Evolutionary conservation across 169 alveolate genomes (phyloP).

Genomic region (Plasmodium yoelii): DNA sequence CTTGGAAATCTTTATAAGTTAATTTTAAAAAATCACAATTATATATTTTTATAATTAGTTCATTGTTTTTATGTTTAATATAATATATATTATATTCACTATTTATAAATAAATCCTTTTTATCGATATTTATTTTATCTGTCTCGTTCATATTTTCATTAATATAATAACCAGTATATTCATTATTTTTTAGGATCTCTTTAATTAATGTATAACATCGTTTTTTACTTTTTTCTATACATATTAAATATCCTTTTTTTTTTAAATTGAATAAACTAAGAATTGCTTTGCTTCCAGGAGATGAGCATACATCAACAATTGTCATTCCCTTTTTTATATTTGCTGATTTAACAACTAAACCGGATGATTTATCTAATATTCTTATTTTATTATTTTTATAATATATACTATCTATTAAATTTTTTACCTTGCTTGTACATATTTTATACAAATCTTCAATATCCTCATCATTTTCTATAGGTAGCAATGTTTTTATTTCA

Average conservation of each 20-base stretch:
- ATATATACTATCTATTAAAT: conserved; percentile 8
- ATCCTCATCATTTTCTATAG: conserved; percentile 65
- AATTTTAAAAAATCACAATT: conserved; percentile 58
- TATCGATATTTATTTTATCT: conserved; percentile 7
- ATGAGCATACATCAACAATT: conserved; percentile 65
- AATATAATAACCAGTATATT: conserved; percentile 27
- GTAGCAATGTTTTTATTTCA: conserved; percentile 3
- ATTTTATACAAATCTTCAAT: conserved; percentile 38
- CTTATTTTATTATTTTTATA: conserved; percentile 50
- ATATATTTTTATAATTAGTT: conserved; percentile 42
- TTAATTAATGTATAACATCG: conserved; percentile 56
- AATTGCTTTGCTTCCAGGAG: conserved; percentile 77
- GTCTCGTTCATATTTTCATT: conserved; percentile 34
- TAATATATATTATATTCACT: conserved; percentile 14
- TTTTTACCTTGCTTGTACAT: conserved; percentile 7
- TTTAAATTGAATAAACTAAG: conserved; percentile 13
- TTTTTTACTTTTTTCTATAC: conserved; percentile 61
- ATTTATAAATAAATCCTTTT: not conserved
- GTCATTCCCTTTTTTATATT: conserved; percentile 59
- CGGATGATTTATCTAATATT: conserved; percentile 68
- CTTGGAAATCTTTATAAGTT: conserved; percentile 4
- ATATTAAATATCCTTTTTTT: conserved; percentile 62
- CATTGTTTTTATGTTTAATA: conserved; percentile 53
- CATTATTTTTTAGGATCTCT: conserved; percentile 57
- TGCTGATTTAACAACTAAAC: conserved; percentile 69